Percentiles rank a stretch among this genome's conserved stretches.
phyloP scores from a whole-genome alignment of 2,329 filamentous ascomycete genomes.

The Lachnellula arida region DNA sequence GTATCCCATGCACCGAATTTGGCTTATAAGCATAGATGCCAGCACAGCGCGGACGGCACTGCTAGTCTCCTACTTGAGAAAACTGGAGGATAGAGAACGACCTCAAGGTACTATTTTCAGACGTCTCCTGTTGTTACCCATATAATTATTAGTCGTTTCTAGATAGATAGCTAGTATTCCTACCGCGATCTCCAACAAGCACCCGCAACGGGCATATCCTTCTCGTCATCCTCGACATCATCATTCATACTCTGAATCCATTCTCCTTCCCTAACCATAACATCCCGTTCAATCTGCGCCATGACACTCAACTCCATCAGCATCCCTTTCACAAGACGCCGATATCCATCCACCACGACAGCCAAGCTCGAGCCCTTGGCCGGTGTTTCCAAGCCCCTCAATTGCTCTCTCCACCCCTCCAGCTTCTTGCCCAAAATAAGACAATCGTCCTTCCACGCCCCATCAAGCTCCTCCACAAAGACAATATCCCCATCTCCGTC shows the following conservation, averaged over 20 bases:
- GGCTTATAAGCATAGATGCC: no score
- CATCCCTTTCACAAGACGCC: constrained; percentile 52
- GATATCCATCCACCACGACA: constrained; percentile 44
- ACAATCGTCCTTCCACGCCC: constrained; percentile 55
- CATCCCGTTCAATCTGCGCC: constrained; percentile 56
- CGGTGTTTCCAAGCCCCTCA: constrained; percentile 41
- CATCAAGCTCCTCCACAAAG: constrained; percentile 53
- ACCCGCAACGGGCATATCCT: constrained; percentile 22
- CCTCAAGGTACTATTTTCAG: no score
- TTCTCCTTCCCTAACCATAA: constrained; percentile 49
- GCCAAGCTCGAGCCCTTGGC: constrained; percentile 38
- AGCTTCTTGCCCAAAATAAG: constrained; percentile 48
- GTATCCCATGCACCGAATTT: no score
- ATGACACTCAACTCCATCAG: constrained; percentile 58
- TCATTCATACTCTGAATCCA: constrained; percentile 54
- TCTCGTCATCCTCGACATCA: constrained; percentile 31
- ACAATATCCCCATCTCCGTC: constrained; percentile 33
- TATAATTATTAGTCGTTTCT: no score
- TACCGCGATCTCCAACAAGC: constrained; percentile 28
- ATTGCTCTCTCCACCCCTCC: constrained; percentile 47
- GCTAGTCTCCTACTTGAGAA: no score
- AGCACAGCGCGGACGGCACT: no score
- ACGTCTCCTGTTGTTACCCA: no score
- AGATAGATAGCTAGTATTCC: not conserved
- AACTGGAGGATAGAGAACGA: no score